Percentiles rank a stretch among this genome's conserved stretches.
Evolutionary conservation across 2,329 filamentous ascomycete species (phyloP).

Genomic region (Cytospora piceicola): DNA sequence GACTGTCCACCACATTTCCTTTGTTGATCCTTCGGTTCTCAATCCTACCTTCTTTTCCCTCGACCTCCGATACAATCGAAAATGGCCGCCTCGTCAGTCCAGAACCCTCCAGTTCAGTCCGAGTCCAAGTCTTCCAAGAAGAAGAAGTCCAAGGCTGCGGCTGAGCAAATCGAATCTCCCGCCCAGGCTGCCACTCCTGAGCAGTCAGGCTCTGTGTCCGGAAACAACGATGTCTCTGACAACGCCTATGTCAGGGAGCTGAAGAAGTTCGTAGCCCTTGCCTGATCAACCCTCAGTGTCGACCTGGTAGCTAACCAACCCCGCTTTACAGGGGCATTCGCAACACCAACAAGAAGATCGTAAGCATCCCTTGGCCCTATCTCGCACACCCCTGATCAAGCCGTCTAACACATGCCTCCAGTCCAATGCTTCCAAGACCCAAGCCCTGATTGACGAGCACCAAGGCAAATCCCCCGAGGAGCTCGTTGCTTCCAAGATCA

Average conservation of each 20-base stretch:
- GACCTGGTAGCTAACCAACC: not conserved
- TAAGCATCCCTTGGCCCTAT: conserved; percentile 51
- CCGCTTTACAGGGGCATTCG: conserved; percentile 72
- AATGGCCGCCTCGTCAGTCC: conserved; percentile 68
- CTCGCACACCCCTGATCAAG: not conserved
- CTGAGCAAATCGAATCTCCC: conserved; percentile 57
- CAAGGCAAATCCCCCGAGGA: conserved; percentile 73
- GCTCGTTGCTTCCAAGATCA: conserved; percentile 70
- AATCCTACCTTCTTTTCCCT: conserved; percentile 4
- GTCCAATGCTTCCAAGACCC: conserved; percentile 74
- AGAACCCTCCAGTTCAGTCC: conserved; percentile 64
- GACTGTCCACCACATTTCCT: conserved; percentile 4
- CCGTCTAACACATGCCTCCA: conserved; percentile 40
- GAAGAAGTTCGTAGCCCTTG: conserved; percentile 72
- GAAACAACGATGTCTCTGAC: conserved; percentile 66
- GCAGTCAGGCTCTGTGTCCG: conserved; percentile 53
- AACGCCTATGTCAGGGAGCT: conserved; percentile 85
- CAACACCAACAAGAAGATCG: conserved; percentile 92
- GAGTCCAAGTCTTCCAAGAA: conserved; percentile 71
- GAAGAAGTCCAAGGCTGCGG: conserved; percentile 63
- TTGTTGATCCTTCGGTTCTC: conserved; percentile 7
- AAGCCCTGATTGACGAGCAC: conserved; percentile 70
- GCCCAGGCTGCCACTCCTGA: conserved; percentile 56
- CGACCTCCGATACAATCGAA: conserved; percentile 31
- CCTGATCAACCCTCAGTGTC: conserved; percentile 19